Evolutionary conservation across 202 grass and related monocot species (phyloP).

Genomic region (Panicum hallii): DNA sequence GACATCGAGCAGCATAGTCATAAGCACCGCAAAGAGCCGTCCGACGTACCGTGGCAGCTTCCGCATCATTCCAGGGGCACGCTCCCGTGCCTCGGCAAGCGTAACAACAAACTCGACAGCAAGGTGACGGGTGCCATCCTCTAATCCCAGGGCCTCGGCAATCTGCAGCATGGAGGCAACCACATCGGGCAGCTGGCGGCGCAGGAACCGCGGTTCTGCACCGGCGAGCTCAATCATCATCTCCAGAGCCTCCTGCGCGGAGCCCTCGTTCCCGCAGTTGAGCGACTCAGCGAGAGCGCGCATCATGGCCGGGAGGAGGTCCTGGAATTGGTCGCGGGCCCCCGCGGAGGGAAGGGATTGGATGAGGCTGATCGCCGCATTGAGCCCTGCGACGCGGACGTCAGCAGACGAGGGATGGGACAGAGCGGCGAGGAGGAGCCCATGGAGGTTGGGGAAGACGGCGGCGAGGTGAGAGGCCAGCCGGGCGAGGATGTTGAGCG

Average conservation of each 20-base stretch:
- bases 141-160: conserved; percentile 52
- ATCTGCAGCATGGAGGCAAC: conserved; percentile 69
- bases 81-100: conserved; percentile 72
- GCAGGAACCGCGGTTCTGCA: conserved; percentile 66
- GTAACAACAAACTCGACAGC: conserved; percentile 85
- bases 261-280: conserved; percentile 65
- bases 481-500: conserved; percentile 66
- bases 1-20: conserved; percentile 79
- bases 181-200: conserved; percentile 65
- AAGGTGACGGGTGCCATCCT: conserved; percentile 80
- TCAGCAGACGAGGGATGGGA: conserved; percentile 65
- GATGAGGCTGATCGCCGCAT: conserved; percentile 69
- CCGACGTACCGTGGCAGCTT: conserved; percentile 56
- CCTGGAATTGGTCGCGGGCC: conserved; percentile 58
- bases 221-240: conserved; percentile 83
- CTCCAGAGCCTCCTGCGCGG: conserved; percentile 76
- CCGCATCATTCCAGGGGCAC: conserved; percentile 68
- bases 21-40: conserved; percentile 62
- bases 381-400: conserved; percentile 65
- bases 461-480: conserved; percentile 61
- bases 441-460: conserved; percentile 56
- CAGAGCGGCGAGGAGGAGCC: conserved; percentile 61
- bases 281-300: conserved; percentile 58
- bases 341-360: conserved; percentile 62
- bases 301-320: conserved; percentile 70